Conservation (phyloP, 495 filamentous ascomycete genomes). For the Cairneyella variabilis region DNA sequence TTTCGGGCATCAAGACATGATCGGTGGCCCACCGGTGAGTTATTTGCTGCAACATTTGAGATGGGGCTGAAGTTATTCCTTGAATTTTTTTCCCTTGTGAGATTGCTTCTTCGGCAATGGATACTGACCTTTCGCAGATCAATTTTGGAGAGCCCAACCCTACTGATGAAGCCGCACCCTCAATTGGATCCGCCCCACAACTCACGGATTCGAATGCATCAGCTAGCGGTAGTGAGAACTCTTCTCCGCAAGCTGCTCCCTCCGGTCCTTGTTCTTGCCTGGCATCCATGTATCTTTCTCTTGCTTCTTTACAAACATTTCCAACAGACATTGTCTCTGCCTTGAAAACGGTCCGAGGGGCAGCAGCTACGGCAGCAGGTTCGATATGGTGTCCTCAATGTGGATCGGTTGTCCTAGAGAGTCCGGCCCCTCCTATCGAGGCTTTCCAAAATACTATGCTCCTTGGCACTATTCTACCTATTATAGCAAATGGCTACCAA, state of each 20-base stretch:
- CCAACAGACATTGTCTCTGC: slow-evolving; percentile 39
- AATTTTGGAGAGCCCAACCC: slow-evolving; percentile 27
- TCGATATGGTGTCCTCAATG: slow-evolving; percentile 58
- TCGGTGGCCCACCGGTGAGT: slow-evolving; percentile 8
- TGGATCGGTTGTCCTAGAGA: slow-evolving; percentile 36
- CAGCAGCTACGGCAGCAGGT: slow-evolving; percentile 50
- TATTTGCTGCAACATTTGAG: neutral
- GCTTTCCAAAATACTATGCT: slow-evolving; percentile 63
- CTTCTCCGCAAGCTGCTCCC: neutral
- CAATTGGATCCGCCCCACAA: slow-evolving; percentile 20
- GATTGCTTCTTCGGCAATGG: slow-evolving; percentile 11
- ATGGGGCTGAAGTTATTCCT: too few species aligned
- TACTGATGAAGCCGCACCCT: neutral
- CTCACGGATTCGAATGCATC: slow-evolving; percentile 26
- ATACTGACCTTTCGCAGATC: slow-evolving; percentile 3
- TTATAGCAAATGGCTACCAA: slow-evolving; percentile 55
- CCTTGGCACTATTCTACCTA: slow-evolving; percentile 59
- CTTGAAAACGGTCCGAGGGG: slow-evolving; percentile 53
- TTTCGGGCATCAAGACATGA: slow-evolving; percentile 12
- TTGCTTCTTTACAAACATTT: slow-evolving; percentile 41
- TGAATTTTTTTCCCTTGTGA: neutral
- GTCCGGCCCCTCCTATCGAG: slow-evolving; percentile 30
- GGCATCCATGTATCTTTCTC: slow-evolving; percentile 36
- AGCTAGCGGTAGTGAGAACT: slow-evolving; percentile 20
- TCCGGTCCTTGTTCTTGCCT: slow-evolving; percentile 17